phyloP scores from a whole-genome alignment of 805 yeast species.

The Nakazawaea populi region DNA sequence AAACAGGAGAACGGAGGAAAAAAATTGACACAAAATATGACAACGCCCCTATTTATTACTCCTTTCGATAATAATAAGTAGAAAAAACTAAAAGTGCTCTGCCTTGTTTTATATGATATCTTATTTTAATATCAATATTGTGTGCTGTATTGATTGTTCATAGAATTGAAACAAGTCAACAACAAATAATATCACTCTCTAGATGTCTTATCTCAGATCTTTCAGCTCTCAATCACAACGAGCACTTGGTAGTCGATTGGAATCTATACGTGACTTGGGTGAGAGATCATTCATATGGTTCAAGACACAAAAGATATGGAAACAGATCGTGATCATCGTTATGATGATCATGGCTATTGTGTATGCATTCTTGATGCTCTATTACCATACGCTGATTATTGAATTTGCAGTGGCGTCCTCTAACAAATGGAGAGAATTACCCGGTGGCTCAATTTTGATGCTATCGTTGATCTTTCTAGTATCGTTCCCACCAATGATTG shows the following conservation, averaged over 20 bases:
- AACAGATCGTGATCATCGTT: neutral
- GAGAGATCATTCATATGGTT: neutral
- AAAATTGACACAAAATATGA: neutral
- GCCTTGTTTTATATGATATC: no score
- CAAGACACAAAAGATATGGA: neutral
- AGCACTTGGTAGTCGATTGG: neutral
- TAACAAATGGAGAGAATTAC: slow-evolving; percentile 34
- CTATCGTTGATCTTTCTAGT: slow-evolving; percentile 53
- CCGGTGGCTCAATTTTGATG: slow-evolving; percentile 39
- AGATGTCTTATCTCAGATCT: neutral
- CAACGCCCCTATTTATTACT: neutral
- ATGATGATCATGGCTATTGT: neutral
- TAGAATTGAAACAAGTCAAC: no score
- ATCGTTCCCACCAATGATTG: slow-evolving; percentile 87
- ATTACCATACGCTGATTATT: slow-evolving; percentile 32
- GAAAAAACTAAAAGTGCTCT: no score
- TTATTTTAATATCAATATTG: no score
- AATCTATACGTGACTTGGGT: neutral
- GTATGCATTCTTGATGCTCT: slow-evolving; percentile 10
- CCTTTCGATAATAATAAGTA: no score
- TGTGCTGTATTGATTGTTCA: no score
- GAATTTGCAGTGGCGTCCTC: slow-evolving; percentile 34
- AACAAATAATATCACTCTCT: no score
- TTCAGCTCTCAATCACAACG: neutral
- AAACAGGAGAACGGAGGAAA: neutral